Base-by-base conservation (phyloP, 371 early-diverging fungal genomes). In the Circinella minor region DNA sequence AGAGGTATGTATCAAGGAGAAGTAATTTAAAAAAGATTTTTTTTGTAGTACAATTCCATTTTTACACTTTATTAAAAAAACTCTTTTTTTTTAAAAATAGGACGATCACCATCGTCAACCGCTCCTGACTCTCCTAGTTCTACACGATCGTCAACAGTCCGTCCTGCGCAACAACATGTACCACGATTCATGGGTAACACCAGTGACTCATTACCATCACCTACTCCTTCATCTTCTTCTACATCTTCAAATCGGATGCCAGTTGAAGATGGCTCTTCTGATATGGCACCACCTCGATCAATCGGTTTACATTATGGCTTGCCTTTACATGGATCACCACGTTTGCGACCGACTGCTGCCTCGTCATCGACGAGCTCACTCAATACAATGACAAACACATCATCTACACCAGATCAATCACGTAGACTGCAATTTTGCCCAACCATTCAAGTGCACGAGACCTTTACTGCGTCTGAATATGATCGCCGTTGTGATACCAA, bases 401-500 rank as follows among this genome's bases (percentile, higher is more conserved):
- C 57, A 5, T 18, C 6, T 13, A 61, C 65, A 15, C 65, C 65
- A 17, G 51, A 49, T 43, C 34, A 36, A 36, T 55, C 39, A 27
- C 69, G 73, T 36, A 47, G 65, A 46, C 55, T 73, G 7, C 75
- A 74, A 20, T 71, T 67, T 61, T 68, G 71, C 46, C 62, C 71
- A 1, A 71, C 65, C 9, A 67, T 71, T 43, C 75, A 71, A 51
- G 68, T 71, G 13, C 71, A 68, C 38, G 71, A 70, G 27, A 67
- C 71, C 6, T 70, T 67, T 49, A 36, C 74, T 47, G 70, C 70
- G 6, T 17, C 60, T 36, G 89, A 90, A 49, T 92, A 92, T 64
- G 93, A 93, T 71, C 84, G 93, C 20, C 82, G 84, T 10, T 90
- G 91, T 63, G 88, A 91, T 74, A 73, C 80, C 1, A 79, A 86